phyloP scores from a whole-genome alignment of 805 yeast genomes.

The Cyberlindnera japonica region DNA sequence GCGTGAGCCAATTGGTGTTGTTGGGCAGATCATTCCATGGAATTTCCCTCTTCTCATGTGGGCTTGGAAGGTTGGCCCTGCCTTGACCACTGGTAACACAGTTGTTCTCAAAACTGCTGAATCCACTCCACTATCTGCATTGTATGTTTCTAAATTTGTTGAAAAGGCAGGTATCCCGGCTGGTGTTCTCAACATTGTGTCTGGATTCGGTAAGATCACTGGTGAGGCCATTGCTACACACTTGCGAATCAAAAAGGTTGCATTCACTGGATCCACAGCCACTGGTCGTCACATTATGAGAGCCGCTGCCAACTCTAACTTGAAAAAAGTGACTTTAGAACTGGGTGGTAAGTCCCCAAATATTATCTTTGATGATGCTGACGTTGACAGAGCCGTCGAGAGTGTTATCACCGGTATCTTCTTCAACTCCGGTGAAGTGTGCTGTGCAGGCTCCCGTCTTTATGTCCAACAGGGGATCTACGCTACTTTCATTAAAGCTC shows the following conservation, averaged over 20 bases:
- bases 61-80: constrained; percentile 94
- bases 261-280: constrained; percentile 93
- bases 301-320: constrained; percentile 64
- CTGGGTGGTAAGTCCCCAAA: constrained; percentile 91
- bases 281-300: constrained; percentile 74
- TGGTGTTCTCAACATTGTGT: constrained; percentile 83
- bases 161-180: constrained; percentile 86
- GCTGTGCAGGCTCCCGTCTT: constrained; percentile 89
- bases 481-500: constrained; percentile 59
- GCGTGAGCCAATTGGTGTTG: constrained; percentile 91
- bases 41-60: constrained; percentile 93
- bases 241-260: constrained; percentile 80
- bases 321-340: constrained; percentile 80
- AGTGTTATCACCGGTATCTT: constrained; percentile 72
- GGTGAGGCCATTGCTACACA: constrained; percentile 80
- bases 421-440: constrained; percentile 89
- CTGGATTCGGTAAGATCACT: constrained; percentile 82
- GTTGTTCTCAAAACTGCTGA: constrained; percentile 88
- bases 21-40: constrained; percentile 97
- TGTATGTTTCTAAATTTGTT: constrained; percentile 64
- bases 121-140: constrained; percentile 85
- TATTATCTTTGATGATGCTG: constrained; percentile 75
- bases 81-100: constrained; percentile 86
- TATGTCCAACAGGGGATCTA: constrained; percentile 74
- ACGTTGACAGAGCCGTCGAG: constrained; percentile 60